These are phyloP conservation scores for Fusarium nanum DNA, from an alignment of 2,329 filamentous ascomycete species.

Conservation along the genomic window DNA sequence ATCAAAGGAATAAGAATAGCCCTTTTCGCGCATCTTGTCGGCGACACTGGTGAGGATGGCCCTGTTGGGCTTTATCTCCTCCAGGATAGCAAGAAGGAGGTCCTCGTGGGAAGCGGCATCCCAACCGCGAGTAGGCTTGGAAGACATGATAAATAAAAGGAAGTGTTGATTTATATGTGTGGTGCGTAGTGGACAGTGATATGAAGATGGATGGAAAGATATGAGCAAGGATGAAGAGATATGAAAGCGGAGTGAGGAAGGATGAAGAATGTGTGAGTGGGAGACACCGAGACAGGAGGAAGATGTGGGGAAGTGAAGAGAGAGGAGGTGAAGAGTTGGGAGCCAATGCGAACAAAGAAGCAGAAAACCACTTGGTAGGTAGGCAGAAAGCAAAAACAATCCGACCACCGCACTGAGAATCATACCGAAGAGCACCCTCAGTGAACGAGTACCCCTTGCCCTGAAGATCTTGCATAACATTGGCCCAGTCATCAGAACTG, in stretches of 20 bases:
- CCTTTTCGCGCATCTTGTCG: slow-evolving; percentile 48
- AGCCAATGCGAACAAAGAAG: neutral
- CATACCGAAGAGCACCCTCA: slow-evolving; percentile 57
- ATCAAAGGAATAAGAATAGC: slow-evolving; percentile 54
- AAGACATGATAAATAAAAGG: slow-evolving; percentile 3
- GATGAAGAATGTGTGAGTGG: neutral
- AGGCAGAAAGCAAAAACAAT: slow-evolving; percentile 4
- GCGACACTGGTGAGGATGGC: slow-evolving; percentile 50
- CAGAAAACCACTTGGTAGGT: neutral
- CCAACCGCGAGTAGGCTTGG: slow-evolving; percentile 47
- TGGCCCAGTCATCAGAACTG: slow-evolving; percentile 47
- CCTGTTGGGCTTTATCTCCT: slow-evolving; percentile 52
- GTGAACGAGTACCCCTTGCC: slow-evolving; percentile 56
- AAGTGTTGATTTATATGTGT: neutral
- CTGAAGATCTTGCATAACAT: slow-evolving; percentile 54
- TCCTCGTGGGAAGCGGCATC: slow-evolving; percentile 54
- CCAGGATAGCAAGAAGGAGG: slow-evolving; percentile 54
- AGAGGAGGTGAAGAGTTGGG: neutral
- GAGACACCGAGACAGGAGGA: neutral
- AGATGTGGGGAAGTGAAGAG: slow-evolving; percentile 2
- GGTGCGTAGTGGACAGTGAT: neutral
- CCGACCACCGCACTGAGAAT: neutral
- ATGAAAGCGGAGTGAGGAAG: neutral
- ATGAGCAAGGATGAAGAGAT: neutral
- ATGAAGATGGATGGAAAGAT: neutral